Conservation (phyloP, 352 stramenopile genomes). For the Globisporangium apiculatum region DNA sequence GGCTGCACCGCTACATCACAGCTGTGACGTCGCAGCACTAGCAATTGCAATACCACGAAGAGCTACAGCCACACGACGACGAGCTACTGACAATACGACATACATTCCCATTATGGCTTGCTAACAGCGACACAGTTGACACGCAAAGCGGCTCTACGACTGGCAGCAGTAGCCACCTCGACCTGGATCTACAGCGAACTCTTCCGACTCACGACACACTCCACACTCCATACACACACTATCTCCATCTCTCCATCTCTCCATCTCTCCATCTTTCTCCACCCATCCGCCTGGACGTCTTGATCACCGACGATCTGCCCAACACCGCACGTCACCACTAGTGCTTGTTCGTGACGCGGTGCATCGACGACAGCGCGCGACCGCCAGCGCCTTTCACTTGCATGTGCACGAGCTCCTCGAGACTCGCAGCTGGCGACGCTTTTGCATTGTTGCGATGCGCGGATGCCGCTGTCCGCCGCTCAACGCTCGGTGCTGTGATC, state of each 20-base stretch:
- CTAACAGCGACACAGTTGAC: not conserved
- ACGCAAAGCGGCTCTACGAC: not conserved
- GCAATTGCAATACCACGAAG: not conserved
- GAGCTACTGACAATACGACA: not conserved
- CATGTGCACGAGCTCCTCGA: conserved; percentile 84
- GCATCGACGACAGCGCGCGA: conserved; percentile 33
- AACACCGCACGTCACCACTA: not conserved
- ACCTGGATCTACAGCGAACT: not conserved
- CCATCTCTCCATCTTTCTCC: not conserved
- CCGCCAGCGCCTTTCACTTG: conserved; percentile 63
- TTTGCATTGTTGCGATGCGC: conserved; percentile 17
- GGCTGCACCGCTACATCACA: not conserved
- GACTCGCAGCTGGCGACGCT: conserved; percentile 55
- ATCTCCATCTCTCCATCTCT: not conserved
- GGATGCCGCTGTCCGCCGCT: conserved; percentile 16
- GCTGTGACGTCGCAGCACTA: not conserved
- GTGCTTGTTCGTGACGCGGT: conserved; percentile 37
- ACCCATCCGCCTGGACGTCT: too few relatives aligned
- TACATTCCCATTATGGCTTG: not conserved
- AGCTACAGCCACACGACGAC: too few relatives aligned
- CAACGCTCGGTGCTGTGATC: conserved; percentile 50
- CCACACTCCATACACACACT: conserved; percentile 1
- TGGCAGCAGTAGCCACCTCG: not conserved
- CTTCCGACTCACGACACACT: conserved; percentile 6
- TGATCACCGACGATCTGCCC: not conserved